These are phyloP conservation scores for Macrophomina tecta DNA, from an alignment of 2,329 filamentous ascomycete species.

Conservation along the genomic window DNA sequence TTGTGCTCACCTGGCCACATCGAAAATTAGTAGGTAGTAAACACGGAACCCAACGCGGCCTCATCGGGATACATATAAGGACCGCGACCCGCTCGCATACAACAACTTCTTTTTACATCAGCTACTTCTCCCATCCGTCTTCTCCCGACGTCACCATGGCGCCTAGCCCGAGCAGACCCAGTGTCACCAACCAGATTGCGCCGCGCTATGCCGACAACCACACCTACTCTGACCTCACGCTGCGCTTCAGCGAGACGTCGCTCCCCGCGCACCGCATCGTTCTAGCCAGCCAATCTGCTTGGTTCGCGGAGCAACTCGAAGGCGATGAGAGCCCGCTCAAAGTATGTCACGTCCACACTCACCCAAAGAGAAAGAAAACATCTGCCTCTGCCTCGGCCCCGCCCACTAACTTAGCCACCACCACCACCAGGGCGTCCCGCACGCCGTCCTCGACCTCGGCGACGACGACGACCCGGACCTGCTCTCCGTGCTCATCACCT, in stretches of 20 bases:
- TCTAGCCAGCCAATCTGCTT: conserved; percentile 18
- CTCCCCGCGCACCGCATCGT: conserved; percentile 14
- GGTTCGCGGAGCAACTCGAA: conserved; percentile 4
- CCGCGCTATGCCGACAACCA: neutral
- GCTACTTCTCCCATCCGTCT: neutral
- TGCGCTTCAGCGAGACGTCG: conserved; percentile 2
- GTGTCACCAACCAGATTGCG: neutral
- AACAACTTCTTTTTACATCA: neutral
- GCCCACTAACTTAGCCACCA: neutral
- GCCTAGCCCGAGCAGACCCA: neutral
- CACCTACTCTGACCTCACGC: conserved; percentile 9
- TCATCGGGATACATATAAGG: neutral
- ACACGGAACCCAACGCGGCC: neutral
- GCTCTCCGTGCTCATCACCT: neutral
- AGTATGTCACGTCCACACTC: neutral
- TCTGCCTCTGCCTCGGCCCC: neutral
- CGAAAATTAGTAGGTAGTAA: too few species aligned
- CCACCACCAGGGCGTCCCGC: neutral
- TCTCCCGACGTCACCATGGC: neutral
- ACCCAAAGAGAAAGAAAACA: too few species aligned
- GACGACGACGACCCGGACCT: neutral
- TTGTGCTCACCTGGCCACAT: too few species aligned
- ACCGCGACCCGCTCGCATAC: neutral
- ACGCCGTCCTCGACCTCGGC: neutral
- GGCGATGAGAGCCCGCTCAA: neutral